Evolutionary conservation across 2,329 filamentous ascomycete species (phyloP), one percentile per base, ranked within the genome.

Genomic region (Paracoccidioides brasiliensis): DNA sequence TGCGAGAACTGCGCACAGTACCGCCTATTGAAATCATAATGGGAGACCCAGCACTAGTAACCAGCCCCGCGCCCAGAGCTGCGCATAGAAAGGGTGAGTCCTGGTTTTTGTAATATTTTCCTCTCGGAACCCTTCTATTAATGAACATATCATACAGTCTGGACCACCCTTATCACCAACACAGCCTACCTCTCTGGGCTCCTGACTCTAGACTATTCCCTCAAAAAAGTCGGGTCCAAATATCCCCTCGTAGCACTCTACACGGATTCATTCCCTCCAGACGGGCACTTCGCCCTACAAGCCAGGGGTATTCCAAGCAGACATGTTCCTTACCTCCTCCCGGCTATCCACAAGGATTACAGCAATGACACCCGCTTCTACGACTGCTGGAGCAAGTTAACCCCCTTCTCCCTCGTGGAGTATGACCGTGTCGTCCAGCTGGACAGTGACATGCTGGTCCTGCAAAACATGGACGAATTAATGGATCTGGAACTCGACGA

Each of bases 381-480:
- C 72, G 88, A 94, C 70, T 90, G 85, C 77, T 95, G 89, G 88
- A 87, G 80, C 70, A 95, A 95, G 72, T 80, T 95, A 33, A 80
- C 84, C 14, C 82, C 86, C 5, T 95, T 94, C 69, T 83, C 80
- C 28, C 76, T 95, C 37, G 78, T 78, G 15, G 82, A 90, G 67
- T 95, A 90, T 72, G 78, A 84, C 32, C 80, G 89, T 43, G 81
- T 95, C 38, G 86, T 94, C 40, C 86, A 89, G 72, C 78, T 95
- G 55, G 90, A 95, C 72, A 86, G 84, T 65, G 90, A 95, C 73
- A 95, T 95, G 89, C 73, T 95, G 52, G 82, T 88, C 6, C 71
- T 84, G 61, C 78, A 78, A 64, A 94, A 94, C 71, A 95, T 95
- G 87, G 90, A 95, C 68, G 89, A 94, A 73, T 75, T 95, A 62